Conservation (phyloP, 495 filamentous ascomycete species). For the Penicillium pancosmium region DNA sequence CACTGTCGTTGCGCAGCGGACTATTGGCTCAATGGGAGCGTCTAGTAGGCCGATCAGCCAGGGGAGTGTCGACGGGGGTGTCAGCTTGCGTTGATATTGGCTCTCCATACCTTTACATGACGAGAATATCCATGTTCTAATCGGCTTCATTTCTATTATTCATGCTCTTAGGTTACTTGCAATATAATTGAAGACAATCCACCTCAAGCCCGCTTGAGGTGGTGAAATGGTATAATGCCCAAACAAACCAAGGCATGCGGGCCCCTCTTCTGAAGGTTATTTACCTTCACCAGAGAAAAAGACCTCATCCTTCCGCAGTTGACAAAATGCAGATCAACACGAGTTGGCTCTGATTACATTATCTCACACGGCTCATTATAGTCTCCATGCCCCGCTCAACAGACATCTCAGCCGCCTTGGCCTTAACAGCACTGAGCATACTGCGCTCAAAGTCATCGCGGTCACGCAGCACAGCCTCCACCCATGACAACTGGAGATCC, state of each 20-base stretch:
- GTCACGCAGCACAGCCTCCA: conserved; percentile 85
- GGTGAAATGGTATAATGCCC: background rate
- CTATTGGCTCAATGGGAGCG: background rate
- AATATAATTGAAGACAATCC: conserved; percentile 12
- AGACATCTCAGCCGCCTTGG: conserved; percentile 79
- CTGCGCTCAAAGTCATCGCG: conserved; percentile 92
- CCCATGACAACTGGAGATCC: conserved; percentile 94
- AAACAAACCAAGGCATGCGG: background rate
- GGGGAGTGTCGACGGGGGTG: too few species aligned
- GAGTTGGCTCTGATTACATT: conserved; percentile 22
- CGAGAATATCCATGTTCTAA: background rate
- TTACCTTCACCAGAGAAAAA: too few species aligned
- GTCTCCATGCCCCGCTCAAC: conserved; percentile 80
- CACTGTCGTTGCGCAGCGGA: conserved; percentile 40
- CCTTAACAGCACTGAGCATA: conserved; percentile 86
- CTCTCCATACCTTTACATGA: background rate
- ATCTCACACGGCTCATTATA: conserved; percentile 88
- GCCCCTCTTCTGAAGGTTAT: too few species aligned
- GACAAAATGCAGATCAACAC: background rate
- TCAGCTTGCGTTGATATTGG: background rate
- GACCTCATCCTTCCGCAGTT: too few species aligned
- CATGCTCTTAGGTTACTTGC: conserved; percentile 11
- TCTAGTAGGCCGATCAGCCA: too few species aligned
- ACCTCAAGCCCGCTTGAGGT: conserved; percentile 34
- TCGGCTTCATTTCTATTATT: conserved; percentile 15